Base-by-base conservation (phyloP, 2,329 filamentous ascomycete genomes). In the Harringtonia aguacate region DNA sequence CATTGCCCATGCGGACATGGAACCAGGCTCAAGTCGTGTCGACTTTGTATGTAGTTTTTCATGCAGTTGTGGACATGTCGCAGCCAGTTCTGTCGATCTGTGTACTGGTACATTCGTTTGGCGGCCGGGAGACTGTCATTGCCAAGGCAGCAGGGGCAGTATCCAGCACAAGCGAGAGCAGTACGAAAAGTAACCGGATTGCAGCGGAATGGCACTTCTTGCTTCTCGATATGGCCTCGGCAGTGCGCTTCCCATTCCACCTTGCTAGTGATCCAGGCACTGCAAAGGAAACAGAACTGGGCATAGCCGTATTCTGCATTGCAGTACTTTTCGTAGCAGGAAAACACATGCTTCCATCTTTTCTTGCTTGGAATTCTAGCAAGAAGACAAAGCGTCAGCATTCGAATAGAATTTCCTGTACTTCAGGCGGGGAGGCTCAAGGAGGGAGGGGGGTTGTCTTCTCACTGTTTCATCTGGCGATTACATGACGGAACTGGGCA, bases 261-360 rank as follows among this genome's bases (percentile, higher is more conserved):
- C 29, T 43, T 15, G n/a, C 41, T 34, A 17, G 35, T 39, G 17
- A 17, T 34, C 20, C 21, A 43, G 15, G 4, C 20, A 18, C 20
- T 38, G 15, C 21, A 43, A 39, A 43, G 20, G 41, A 43, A 43
- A 22, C n/a, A 43, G 28, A 43, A 43, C 36, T 43, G 15, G 20
- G 35, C 13, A 43, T 31, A 43, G 28, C 35, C 24, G 20, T 22
- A 34, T 17, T 27, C 4, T 17, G 18, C 15, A 9, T 39, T 43
- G 30, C 38, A 39, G n/a, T 43, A 27, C 18, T n/a, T 33, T 38
- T 33, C 20, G 28, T 43, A 43, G 20, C 30, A 43, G 18, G 18
- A 22, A 22, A 43, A 43, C 15, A 38, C n/a, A 34, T 43, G 21
- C n/a, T 43, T 18, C 20, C 15, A 43, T 30, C 28, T 43, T 22